These are phyloP conservation scores for Tetraselmis striata DNA, from an alignment of 139 green algal species.

Conservation along the genomic window DNA sequence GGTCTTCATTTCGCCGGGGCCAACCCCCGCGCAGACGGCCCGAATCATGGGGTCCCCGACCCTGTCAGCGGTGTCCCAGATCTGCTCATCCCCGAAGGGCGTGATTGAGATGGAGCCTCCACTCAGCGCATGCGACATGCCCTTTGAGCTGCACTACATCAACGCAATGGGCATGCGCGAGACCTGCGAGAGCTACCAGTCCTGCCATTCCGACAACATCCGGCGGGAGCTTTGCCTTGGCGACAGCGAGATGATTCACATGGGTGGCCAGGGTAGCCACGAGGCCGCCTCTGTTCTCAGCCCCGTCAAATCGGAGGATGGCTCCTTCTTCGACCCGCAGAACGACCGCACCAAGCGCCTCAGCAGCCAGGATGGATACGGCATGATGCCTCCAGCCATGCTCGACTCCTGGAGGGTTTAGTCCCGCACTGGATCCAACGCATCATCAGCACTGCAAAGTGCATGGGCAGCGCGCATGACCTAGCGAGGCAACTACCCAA, in stretches of 20 bases:
- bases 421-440: too few relatives aligned
- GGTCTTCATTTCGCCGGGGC: background rate
- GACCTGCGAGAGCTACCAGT: background rate
- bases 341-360: background rate
- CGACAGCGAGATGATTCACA: background rate
- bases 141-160: background rate
- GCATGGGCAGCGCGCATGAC: too few relatives aligned
- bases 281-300: background rate
- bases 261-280: background rate
- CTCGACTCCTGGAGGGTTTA: background rate
- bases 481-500: too few relatives aligned
- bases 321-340: background rate
- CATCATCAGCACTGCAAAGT: too few relatives aligned
- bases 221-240: too few relatives aligned
- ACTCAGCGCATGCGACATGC: background rate
- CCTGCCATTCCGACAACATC: too few relatives aligned
- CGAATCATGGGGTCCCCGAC: background rate
- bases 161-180: background rate
- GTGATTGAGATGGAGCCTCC: background rate
- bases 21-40: background rate
- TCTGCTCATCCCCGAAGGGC: too few relatives aligned
- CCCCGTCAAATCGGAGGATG: background rate
- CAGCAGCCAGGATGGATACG: background rate
- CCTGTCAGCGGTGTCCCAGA: too few relatives aligned
- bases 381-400: background rate